Base-by-base conservation (phyloP, 495 filamentous ascomycete genomes). In the Filosporella fistucella region DNA sequence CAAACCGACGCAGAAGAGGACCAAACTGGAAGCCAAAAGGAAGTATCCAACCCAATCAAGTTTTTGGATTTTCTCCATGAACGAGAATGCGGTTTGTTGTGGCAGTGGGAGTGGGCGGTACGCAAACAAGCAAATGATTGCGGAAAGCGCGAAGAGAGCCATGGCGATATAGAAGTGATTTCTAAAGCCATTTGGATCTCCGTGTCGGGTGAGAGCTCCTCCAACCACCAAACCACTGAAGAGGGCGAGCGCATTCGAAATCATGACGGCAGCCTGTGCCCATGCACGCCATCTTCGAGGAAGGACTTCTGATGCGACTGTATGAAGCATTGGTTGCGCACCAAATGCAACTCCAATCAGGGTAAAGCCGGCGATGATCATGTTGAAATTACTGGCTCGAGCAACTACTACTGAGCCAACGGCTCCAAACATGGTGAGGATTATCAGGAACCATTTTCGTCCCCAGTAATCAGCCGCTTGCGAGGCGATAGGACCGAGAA, bases 381-480 rank as follows among this genome's bases (percentile, higher is more conserved):
- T 60, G 26, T 45, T 50, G 45, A 67, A 64, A 7, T 49, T 50
- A 1, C 26, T 53, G 16, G 67, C 63, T 2, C 61, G 54, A 8
- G 63, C 50, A 7, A 68, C 59, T 17, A 70, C 26, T 5, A 66
- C 20, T 1, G 45, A 55, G 0, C 67, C 67, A 9, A 61, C 42
- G 18, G 47, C 57, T 28, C 65, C 65, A 18, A 55, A 39, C 9
- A 59, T 32, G 25, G 56, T 65, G 7, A 60, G 50, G 36, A 60
- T 42, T 18, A 69, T 58, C 20, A 69, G 53, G 29, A 66, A 60
- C 49, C 51, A 65, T 49, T 58, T 59, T 4, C 66, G 59, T 3
- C 63, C 60, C 66, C 66, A 69, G 44, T 63, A 65, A 36, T 69
- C 66, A 30, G 61, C 57, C 0, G 64, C 64, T 36, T 69, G 66